Percentiles rank a stretch among this genome's conserved stretches.
Conservation (phyloP, 2,329 filamentous ascomycete species). For the Penicillium sp. region DNA sequence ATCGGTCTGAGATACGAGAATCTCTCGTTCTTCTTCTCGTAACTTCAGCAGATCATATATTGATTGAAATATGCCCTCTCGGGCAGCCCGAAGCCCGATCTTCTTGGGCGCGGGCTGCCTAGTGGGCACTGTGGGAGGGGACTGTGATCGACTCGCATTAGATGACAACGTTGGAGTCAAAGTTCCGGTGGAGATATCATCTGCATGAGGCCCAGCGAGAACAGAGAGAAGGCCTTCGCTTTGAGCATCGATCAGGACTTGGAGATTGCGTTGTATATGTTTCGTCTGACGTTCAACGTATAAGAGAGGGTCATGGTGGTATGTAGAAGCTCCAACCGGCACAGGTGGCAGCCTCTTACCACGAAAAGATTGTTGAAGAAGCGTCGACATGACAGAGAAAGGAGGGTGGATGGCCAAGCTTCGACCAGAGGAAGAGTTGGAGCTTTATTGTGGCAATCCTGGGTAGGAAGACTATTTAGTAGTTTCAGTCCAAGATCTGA, state of each 20-base stretch:
- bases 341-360: constrained; percentile 29
- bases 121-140: constrained; percentile 39
- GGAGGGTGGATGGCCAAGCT: neutral
- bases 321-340: constrained; percentile 31
- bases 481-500: neutral
- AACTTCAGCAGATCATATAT: constrained; percentile 58
- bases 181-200: constrained; percentile 52
- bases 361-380: constrained; percentile 25
- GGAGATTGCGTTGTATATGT: constrained; percentile 58
- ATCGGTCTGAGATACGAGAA: constrained; percentile 49
- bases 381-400: constrained; percentile 31
- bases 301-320: constrained; percentile 47
- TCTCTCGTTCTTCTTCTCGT: constrained; percentile 56
- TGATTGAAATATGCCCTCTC: constrained; percentile 57
- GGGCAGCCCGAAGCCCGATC: constrained; percentile 53
- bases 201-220: constrained; percentile 40
- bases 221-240: constrained; percentile 57
- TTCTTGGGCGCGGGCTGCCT: constrained; percentile 46
- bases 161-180: constrained; percentile 33
- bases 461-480: neutral
- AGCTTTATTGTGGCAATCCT: neutral
- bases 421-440: neutral
- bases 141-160: constrained; percentile 28
- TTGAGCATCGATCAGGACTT: constrained; percentile 61
- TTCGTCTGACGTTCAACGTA: constrained; percentile 53